These are phyloP conservation scores for Glycine soja DNA, from an alignment of 306 rosid genomes.

Conservation along the genomic window DNA sequence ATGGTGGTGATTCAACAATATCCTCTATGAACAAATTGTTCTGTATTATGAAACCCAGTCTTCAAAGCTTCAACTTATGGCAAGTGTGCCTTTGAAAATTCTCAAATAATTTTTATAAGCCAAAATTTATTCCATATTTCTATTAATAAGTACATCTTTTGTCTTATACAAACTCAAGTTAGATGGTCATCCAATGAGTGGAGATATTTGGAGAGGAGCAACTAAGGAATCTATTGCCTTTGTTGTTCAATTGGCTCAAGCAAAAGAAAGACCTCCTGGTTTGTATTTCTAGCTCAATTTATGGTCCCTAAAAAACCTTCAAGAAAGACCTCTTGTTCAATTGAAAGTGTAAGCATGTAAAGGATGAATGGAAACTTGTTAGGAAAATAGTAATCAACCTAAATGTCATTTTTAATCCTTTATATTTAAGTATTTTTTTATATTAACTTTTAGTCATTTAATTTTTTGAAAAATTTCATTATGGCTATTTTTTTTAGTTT, in stretches of 20 bases:
- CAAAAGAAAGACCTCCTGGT: constrained; percentile 79
- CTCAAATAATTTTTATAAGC: constrained; percentile 33
- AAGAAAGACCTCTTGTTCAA: too few species aligned
- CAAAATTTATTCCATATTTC: constrained; percentile 28
- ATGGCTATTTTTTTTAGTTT: too few species aligned
- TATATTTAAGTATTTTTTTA: too few species aligned
- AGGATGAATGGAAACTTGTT: too few species aligned
- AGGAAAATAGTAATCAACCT: too few species aligned
- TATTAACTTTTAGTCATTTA: too few species aligned
- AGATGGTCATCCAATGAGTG: constrained; percentile 98
- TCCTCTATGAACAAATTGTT: constrained; percentile 73
- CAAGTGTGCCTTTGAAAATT: constrained; percentile 63
- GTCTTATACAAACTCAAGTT: constrained; percentile 58
- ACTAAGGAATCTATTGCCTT: constrained; percentile 86
- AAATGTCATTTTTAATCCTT: too few species aligned
- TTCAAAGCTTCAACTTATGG: constrained; percentile 78
- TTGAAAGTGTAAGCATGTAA: too few species aligned
- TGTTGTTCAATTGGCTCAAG: constrained; percentile 66
- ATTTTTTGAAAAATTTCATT: too few species aligned
- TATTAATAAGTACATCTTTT: constrained; percentile 40
- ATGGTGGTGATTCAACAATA: constrained; percentile 70
- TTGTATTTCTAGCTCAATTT: constrained; percentile 29
- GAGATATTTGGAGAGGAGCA: constrained; percentile 93
- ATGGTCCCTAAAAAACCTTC: not conserved
- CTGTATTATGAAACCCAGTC: constrained; percentile 72